These are phyloP conservation scores for Penicillium cinerascens DNA, from an alignment of 495 filamentous ascomycete species.

Conservation along the genomic window DNA sequence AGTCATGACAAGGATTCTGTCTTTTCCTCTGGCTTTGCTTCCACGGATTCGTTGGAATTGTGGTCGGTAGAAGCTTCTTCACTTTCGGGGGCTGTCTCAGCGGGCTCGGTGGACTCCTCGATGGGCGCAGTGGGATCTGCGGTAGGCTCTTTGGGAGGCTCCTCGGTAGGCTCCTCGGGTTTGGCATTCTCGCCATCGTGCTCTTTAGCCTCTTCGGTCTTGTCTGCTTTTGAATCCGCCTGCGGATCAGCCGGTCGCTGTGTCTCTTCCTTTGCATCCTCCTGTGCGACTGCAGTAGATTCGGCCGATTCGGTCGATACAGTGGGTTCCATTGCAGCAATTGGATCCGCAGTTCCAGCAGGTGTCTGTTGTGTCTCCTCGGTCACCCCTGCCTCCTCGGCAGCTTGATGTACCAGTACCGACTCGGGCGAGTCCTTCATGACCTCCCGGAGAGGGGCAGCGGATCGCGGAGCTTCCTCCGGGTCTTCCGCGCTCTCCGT, in stretches of 20 bases:
- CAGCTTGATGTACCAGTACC: conserved; percentile 2
- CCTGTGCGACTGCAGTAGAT: background rate
- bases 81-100: conserved; percentile 5
- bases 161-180: background rate
- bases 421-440: conserved; percentile 16
- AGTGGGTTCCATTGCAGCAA: conserved; percentile 1
- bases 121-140: background rate
- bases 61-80: conserved; percentile 11
- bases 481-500: conserved; percentile 69
- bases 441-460: conserved; percentile 14
- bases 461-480: conserved; percentile 19
- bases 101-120: background rate
- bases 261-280: background rate
- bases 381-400: conserved; percentile 6
- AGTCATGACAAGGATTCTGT: conserved; percentile 7
- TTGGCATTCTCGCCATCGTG: too few relatives aligned
- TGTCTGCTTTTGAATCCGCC: conserved; percentile 3
- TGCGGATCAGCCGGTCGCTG: conserved; percentile 5
- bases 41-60: conserved; percentile 12
- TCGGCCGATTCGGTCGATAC: background rate
- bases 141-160: background rate
- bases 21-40: conserved; percentile 9
- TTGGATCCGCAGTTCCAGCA: background rate
- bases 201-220: too few relatives aligned
- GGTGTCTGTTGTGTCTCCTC: conserved; percentile 2